phyloP scores from a whole-genome alignment of 2,329 filamentous ascomycete genomes.

The Uncinocarpus reesii region DNA sequence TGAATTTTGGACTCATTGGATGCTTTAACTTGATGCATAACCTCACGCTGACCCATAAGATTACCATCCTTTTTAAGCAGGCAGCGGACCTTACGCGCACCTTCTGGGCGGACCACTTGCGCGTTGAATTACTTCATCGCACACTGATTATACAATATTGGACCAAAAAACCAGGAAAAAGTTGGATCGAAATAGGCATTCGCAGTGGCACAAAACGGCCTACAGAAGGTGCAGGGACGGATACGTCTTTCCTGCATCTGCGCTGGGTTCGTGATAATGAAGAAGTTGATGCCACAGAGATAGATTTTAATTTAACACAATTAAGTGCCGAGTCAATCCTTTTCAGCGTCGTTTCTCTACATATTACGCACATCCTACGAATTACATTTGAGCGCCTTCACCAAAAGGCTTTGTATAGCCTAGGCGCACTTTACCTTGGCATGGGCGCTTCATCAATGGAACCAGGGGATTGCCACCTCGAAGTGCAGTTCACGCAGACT shows the following conservation, averaged over 20 bases:
- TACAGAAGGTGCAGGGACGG: slow-evolving; percentile 23
- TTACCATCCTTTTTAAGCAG: slow-evolving; percentile 70
- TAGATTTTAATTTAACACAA: slow-evolving; percentile 54
- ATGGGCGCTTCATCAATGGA: slow-evolving; percentile 50
- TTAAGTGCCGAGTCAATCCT: slow-evolving; percentile 68
- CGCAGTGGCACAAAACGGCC: slow-evolving; percentile 45
- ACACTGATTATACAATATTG: slow-evolving; percentile 87
- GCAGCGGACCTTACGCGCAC: slow-evolving; percentile 57
- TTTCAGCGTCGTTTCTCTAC: slow-evolving; percentile 61
- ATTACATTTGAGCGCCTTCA: slow-evolving; percentile 53
- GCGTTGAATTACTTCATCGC: slow-evolving; percentile 68
- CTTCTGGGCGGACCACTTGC: slow-evolving; percentile 68
- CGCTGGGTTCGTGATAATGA: slow-evolving; percentile 81
- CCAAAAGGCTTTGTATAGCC: slow-evolving; percentile 51
- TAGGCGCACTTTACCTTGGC: slow-evolving; percentile 48
- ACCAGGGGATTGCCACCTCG: slow-evolving; percentile 57
- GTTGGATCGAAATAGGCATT: slow-evolving; percentile 82
- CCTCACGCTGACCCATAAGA: slow-evolving; percentile 79
- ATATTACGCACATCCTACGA: slow-evolving; percentile 62
- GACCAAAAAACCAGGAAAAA: slow-evolving; percentile 64
- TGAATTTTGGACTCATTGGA: slow-evolving; percentile 59
- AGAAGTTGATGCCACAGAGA: slow-evolving; percentile 58
- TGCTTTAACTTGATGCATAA: slow-evolving; percentile 84
- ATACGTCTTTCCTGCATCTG: slow-evolving; percentile 30
- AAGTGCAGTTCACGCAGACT: slow-evolving; percentile 57